Evolutionary conservation across 140 eudicot genomes (phyloP).

Genomic region (Cichorium intybus): DNA sequence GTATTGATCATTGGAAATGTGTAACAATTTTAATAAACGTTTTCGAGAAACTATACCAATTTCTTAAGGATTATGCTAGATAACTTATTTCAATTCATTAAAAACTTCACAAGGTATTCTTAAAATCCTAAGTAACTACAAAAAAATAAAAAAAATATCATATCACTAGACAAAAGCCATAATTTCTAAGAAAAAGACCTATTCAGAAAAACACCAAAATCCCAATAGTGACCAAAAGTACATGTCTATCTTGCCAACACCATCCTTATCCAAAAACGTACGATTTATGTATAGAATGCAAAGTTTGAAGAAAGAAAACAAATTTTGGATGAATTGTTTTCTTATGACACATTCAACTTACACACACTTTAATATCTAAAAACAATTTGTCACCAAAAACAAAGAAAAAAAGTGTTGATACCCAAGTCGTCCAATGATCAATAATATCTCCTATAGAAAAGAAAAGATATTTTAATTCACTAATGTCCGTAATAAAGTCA

Average conservation of each 20-base stretch:
- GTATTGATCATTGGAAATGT: no score
- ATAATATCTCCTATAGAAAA: not conserved
- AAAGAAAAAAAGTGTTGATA: not conserved
- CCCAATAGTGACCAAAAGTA: not conserved
- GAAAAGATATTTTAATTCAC: no score
- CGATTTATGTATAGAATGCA: no score
- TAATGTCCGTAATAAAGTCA: not conserved
- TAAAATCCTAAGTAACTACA: no score
- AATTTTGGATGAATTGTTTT: not conserved
- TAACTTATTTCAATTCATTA: no score
- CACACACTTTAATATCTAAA: not conserved
- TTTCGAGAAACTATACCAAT: no score
- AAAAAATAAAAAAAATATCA: not conserved
- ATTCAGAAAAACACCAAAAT: not conserved
- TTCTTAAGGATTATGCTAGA: no score
- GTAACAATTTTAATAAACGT: no score
- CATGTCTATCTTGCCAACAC: not conserved
- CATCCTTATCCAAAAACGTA: conserved; percentile 5
- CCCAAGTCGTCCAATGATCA: not conserved
- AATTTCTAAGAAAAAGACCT: not conserved
- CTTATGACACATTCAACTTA: not conserved
- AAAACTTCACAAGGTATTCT: no score
- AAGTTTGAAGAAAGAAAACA: not conserved
- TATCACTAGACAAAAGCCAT: not conserved
- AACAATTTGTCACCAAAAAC: not conserved